phyloP scores from a whole-genome alignment of 1,139 yeast genomes.

The Saccharomyces hybrid region DNA sequence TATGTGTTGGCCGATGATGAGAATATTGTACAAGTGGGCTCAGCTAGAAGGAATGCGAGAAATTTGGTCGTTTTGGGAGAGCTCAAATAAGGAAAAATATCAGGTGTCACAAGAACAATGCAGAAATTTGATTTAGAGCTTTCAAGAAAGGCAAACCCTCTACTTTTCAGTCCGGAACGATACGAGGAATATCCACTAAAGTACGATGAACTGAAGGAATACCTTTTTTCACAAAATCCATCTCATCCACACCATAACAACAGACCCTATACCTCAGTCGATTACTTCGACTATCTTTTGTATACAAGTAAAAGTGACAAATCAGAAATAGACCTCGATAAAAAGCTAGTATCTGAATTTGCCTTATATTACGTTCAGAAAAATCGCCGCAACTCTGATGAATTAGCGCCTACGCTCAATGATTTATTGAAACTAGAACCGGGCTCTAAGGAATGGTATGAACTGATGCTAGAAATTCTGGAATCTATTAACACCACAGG shows the following conservation, averaged over 20 bases:
- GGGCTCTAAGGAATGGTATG: conserved; percentile 1
- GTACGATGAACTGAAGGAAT: conserved; percentile 23
- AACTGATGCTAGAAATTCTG: conserved; percentile 1
- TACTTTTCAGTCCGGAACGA: conserved; percentile 18
- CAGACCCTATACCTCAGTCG: conserved; percentile 14
- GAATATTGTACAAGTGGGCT: neutral
- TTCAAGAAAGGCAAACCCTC: conserved; percentile 22
- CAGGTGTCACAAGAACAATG: neutral
- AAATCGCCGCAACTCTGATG: conserved; percentile 8
- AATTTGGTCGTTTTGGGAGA: neutral
- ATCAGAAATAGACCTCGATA: conserved; percentile 21
- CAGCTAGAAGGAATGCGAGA: neutral
- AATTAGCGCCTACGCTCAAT: conserved; percentile 7
- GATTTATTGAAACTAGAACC: conserved; percentile 7
- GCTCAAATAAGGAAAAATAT: neutral
- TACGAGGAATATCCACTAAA: conserved; percentile 26
- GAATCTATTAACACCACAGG: conserved; percentile 2
- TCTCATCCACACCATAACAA: conserved; percentile 9
- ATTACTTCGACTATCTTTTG: conserved; percentile 2
- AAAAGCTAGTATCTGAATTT: conserved; percentile 25
- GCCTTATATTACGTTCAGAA: conserved; percentile 22
- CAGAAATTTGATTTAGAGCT: conserved; percentile 11
- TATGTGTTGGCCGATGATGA: neutral
- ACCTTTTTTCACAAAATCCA: conserved; percentile 12
- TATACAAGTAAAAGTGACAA: conserved; percentile 12